phyloP scores from a whole-genome alignment of 176 grass and related monocot genomes.

The Aegilops longissima region DNA sequence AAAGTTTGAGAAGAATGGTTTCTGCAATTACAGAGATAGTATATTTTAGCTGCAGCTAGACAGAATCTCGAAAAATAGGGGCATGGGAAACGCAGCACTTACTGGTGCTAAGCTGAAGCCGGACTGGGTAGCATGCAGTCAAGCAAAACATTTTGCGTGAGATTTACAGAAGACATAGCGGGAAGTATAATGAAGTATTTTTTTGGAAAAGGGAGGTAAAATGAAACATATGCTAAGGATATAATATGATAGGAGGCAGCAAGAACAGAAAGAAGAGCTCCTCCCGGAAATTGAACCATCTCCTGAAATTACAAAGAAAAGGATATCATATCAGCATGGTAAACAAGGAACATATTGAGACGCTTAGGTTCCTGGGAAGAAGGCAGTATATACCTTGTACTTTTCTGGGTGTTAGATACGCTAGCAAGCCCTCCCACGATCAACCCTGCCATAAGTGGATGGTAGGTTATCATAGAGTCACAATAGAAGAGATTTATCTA shows the following conservation, averaged over 20 bases:
- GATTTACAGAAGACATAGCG: not conserved
- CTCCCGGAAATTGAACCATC: constrained; percentile 97
- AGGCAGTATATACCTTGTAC: constrained; percentile 49
- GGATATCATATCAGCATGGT: not conserved
- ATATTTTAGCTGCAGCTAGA: not conserved
- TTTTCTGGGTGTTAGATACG: constrained; percentile 69
- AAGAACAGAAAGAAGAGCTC: constrained; percentile 94
- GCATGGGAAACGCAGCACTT: constrained; percentile 30
- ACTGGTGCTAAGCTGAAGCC: constrained; percentile 91
- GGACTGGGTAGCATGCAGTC: constrained; percentile 72
- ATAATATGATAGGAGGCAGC: constrained; percentile 98
- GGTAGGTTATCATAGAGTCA: not conserved
- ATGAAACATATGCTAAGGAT: constrained; percentile 53
- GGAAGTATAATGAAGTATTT: not conserved
- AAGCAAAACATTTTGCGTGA: constrained; percentile 54
- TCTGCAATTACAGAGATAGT: constrained; percentile 33
- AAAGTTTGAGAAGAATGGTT: constrained; percentile 97
- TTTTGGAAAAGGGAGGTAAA: not conserved
- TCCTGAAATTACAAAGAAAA: constrained; percentile 48
- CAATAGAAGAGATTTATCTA: not conserved
- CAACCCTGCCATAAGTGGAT: constrained; percentile 45
- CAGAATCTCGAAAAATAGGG: not conserved
- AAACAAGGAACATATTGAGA: not conserved
- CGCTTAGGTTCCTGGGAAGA: not conserved
- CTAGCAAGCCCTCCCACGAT: constrained; percentile 76